A percentile compares a stretch with the other conserved stretches of the same genome.
Conservation (phyloP, 768 basidiomycete species). For the Trametopsis cervina region DNA sequence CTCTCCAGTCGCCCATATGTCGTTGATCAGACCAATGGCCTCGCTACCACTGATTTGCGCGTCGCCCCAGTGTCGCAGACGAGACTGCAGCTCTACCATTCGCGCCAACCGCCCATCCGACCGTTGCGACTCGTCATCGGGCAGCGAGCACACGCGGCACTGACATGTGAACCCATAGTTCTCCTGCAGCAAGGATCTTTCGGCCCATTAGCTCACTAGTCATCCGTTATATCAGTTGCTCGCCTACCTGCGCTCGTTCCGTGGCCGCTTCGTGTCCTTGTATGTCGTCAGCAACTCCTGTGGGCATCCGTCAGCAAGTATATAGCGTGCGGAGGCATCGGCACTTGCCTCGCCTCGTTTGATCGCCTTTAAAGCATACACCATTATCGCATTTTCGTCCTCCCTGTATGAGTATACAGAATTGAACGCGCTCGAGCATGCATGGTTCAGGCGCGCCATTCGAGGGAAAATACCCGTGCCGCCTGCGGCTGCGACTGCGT, state of each 20-base stretch:
- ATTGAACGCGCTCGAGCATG: slow-evolving; percentile 62
- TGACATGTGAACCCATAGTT: slow-evolving; percentile 54
- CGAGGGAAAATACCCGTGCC: slow-evolving; percentile 58
- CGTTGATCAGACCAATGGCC: slow-evolving; percentile 39
- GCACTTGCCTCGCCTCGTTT: slow-evolving; percentile 42
- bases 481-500: slow-evolving; percentile 49
- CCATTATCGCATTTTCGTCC: slow-evolving; percentile 39
- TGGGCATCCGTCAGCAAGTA: slow-evolving; percentile 2
- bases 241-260: slow-evolving; percentile 45
- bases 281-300: slow-evolving; percentile 62
- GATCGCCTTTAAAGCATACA: slow-evolving; percentile 53
- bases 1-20: slow-evolving; percentile 53
- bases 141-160: slow-evolving; percentile 52
- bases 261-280: slow-evolving; percentile 46
- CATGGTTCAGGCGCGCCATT: slow-evolving; percentile 64
- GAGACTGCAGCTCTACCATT: slow-evolving; percentile 39
- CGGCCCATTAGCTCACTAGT: slow-evolving; percentile 1
- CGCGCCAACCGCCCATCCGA: slow-evolving; percentile 45
- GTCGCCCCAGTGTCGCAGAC: slow-evolving; percentile 44
- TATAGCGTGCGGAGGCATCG: slow-evolving; percentile 1
- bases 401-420: slow-evolving; percentile 56
- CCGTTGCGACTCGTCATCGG: slow-evolving; percentile 35
- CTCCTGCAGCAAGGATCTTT: slow-evolving; percentile 31
- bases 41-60: slow-evolving; percentile 38
- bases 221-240: not conserved